Evolutionary conservation across 1,284 basidiomycete species (phyloP).

Genomic region (Farysia itapuensis): DNA sequence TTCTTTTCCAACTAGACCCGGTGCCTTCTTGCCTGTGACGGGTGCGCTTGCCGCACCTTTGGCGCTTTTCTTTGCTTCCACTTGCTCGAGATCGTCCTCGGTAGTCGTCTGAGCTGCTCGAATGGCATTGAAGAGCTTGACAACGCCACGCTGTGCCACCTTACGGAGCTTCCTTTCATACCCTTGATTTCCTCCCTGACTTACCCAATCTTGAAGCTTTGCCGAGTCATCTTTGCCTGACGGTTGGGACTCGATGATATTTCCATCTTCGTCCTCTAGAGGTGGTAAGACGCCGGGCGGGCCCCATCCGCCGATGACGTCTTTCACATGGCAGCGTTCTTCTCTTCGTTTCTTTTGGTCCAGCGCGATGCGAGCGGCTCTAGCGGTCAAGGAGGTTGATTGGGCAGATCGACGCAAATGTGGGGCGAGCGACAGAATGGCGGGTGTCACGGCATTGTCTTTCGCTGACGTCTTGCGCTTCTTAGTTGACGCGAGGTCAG

Average conservation of each 20-base stretch:
- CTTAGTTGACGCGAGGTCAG: conserved; percentile 5
- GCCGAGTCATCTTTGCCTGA: conserved; percentile 11
- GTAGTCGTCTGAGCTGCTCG: conserved; percentile 55
- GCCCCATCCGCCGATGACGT: conserved; percentile 58
- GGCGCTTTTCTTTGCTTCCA: conserved; percentile 17
- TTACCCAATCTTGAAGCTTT: conserved; percentile 23
- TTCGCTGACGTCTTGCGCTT: conserved; percentile 6
- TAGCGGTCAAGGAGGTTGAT: conserved; percentile 44
- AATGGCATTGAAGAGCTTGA: conserved; percentile 59
- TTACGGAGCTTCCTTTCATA: conserved; percentile 55
- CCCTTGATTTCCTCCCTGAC: conserved; percentile 45
- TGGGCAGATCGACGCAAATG: conserved; percentile 48
- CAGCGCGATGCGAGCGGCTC: conserved; percentile 50
- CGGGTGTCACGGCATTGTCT: conserved; percentile 5
- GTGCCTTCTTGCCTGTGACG: conserved; percentile 19
- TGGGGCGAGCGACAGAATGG: conserved; percentile 57
- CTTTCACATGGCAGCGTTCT: conserved; percentile 51
- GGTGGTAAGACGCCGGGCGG: conserved; percentile 47
- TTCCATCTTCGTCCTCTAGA: conserved; percentile 33
- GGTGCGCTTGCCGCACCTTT: neutral
- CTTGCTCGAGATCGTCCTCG: conserved; percentile 44
- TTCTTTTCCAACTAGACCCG: conserved; percentile 45
- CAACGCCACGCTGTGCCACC: conserved; percentile 57
- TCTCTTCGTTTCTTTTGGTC: conserved; percentile 48
- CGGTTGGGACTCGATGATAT: conserved; percentile 17